Base-by-base conservation (phyloP, 192 early-diverging fungal genomes). In the Thoreauomyces humboldtii region DNA sequence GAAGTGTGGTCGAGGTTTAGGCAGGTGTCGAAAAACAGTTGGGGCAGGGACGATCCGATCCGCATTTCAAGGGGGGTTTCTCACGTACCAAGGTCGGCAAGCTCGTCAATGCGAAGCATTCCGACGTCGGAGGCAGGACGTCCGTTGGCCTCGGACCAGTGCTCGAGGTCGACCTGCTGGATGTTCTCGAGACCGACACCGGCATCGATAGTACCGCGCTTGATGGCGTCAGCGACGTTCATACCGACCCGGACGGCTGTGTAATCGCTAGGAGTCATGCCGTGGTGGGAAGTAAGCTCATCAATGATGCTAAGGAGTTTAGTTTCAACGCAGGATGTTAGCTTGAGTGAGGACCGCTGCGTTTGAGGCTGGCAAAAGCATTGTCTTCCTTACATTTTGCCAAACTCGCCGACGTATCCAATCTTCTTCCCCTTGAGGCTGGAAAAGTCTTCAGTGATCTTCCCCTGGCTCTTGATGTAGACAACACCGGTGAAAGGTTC, bases 161-260 rank as follows among this genome's bases (percentile, higher is more conserved):
- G 73, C 60, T 86, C 84, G 7, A 86, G 52, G 6, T 72, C 78
- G 25, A 85, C 85, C 71, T 78, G 76, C 61, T 87, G 85, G 34
- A 87, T 77, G 57, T 87, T 87, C 44, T 87, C 85, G 17, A 87
- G 68, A 7, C 85, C 85, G 36, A 87, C 83, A 28, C 85, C 85
- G 14, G 83, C 85, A 69, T 87, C 76, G 55, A 87, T 86, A 1
- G 75, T 70, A 14, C 80, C 77, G 29, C 73, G 60, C 42, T 76
- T 84, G 64, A 87, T 81, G 15, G 83, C 79, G 15, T 75, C 73
- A 11, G 83, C 78, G 1, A 87, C 85, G 57, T 85, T 85, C 86
- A 87, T 87, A 9, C 86, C 86, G 1, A 86, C 86, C 27, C 86
- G 80, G 6, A 87, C 81, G 38, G 85, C 83, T 12, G 66, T 67